Percentiles rank a stretch among this genome's conserved stretches.
phyloP scores from a whole-genome alignment of 768 basidiomycete genomes.

The Neoboletus brunneissimus region DNA sequence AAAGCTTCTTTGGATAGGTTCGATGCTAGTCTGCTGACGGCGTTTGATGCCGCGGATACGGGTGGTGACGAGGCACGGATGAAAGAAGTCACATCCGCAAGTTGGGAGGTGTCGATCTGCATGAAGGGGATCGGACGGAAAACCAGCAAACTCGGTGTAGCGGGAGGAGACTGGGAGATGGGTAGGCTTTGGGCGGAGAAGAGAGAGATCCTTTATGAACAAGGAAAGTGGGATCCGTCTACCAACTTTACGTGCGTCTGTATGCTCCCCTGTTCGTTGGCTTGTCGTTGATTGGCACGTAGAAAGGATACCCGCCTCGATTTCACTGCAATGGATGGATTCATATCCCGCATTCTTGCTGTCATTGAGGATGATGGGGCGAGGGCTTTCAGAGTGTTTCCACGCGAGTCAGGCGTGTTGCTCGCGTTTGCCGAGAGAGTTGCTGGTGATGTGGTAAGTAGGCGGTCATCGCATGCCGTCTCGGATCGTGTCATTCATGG shows the following conservation, averaged over 20 bases:
- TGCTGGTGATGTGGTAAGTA: conserved; percentile 75
- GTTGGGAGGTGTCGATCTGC: conserved; percentile 77
- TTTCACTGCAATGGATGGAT: conserved; percentile 92
- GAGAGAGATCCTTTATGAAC: conserved; percentile 89
- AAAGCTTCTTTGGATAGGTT: conserved; percentile 84
- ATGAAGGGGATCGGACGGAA: conserved; percentile 33
- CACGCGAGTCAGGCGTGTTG: conserved; percentile 71
- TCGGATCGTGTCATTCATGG: background rate
- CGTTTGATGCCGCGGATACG: conserved; percentile 85
- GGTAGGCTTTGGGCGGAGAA: conserved; percentile 96
- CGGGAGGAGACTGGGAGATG: conserved; percentile 74
- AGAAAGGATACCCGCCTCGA: conserved; percentile 63
- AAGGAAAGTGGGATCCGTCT: conserved; percentile 71
- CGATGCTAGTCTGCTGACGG: conserved; percentile 79
- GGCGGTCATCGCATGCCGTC: background rate
- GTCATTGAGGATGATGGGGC: conserved; percentile 74
- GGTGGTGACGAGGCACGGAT: conserved; percentile 70
- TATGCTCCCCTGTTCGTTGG: background rate
- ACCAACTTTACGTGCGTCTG: conserved; percentile 74
- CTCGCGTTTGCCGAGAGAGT: conserved; percentile 81
- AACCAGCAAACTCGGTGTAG: background rate
- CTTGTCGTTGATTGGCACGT: background rate
- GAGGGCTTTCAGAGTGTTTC: conserved; percentile 83
- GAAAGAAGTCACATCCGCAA: conserved; percentile 76
- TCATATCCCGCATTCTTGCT: conserved; percentile 67